Evolutionary conservation across 257 asterid genomes (phyloP).

Genomic region (Rauvolfia tetraphylla): DNA sequence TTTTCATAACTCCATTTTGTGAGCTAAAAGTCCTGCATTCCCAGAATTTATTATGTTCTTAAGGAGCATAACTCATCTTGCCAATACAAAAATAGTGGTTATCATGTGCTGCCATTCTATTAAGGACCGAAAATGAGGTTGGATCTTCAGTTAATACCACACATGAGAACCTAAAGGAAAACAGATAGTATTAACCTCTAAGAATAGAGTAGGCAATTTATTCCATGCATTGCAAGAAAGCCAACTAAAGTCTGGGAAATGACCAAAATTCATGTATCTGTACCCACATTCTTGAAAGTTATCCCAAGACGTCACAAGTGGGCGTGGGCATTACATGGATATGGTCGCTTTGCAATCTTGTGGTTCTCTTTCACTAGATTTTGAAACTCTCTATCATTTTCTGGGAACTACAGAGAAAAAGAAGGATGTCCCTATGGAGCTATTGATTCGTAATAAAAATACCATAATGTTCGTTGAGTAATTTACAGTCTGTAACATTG

Average conservation of each 20-base stretch:
- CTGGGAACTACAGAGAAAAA: no score
- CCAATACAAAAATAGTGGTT: not conserved
- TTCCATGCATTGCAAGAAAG: not conserved
- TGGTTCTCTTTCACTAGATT: no score
- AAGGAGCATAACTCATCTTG: not conserved
- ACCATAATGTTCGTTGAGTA: not conserved
- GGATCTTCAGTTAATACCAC: not conserved
- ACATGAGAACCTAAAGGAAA: not conserved
- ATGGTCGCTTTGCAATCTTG: not conserved
- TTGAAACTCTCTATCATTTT: no score
- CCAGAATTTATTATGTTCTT: no score
- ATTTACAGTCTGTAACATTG: not conserved
- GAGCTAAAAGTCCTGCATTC: not conserved
- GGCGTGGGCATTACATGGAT: not conserved
- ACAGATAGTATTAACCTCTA: not conserved
- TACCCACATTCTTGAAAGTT: not conserved
- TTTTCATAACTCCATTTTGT: not conserved
- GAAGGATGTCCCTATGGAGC: not conserved
- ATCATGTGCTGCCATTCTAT: not conserved
- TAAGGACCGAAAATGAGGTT: not conserved
- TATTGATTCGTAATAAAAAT: not conserved
- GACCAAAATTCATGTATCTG: not conserved
- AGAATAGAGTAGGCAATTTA: not conserved
- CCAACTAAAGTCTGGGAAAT: not conserved
- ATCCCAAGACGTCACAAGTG: not conserved